These are phyloP conservation scores for Phytophthora agathidicida DNA, from an alignment of 352 stramenopile species.

Conservation along the genomic window DNA sequence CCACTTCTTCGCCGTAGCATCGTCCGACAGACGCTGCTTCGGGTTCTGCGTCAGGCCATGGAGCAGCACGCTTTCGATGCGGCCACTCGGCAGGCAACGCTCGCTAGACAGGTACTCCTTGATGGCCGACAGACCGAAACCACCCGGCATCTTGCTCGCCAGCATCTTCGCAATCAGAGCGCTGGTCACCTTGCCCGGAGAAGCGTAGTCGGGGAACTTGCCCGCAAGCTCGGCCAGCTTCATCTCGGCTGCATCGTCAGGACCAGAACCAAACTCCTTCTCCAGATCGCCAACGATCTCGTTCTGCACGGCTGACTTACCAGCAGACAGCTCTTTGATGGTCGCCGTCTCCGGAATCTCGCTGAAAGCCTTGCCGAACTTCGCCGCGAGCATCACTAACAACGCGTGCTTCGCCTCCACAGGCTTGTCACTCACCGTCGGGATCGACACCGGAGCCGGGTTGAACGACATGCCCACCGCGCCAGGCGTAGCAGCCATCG, in stretches of 20 bases:
- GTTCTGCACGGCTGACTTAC: constrained; percentile 82
- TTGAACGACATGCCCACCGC: constrained; percentile 37
- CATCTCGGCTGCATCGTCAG: too few relatives aligned
- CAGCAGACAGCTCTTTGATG: constrained; percentile 74
- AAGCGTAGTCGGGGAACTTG: constrained; percentile 66
- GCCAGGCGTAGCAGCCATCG: constrained; percentile 21
- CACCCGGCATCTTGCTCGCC: constrained; percentile 71
- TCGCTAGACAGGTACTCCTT: constrained; percentile 66
- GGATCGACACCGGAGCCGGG: constrained; percentile 40
- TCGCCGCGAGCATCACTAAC: constrained; percentile 66
- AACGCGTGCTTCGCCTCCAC: constrained; percentile 74
- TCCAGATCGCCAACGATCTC: too few relatives aligned
- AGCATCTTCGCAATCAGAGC: constrained; percentile 74
- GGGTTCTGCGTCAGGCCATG: constrained; percentile 65
- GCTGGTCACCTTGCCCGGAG: constrained; percentile 69
- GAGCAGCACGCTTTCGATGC: too few relatives aligned
- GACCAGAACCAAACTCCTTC: too few relatives aligned
- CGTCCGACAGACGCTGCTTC: constrained; percentile 61
- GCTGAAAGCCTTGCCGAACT: constrained; percentile 68
- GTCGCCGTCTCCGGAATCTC: constrained; percentile 59
- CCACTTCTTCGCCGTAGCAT: constrained; percentile 70
- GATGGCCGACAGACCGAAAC: constrained; percentile 69
- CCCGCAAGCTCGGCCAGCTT: constrained; percentile 66
- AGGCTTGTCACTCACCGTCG: constrained; percentile 49
- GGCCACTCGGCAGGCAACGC: too few relatives aligned